phyloP scores from a whole-genome alignment of 805 yeast species.

The Candida gorgasii region DNA sequence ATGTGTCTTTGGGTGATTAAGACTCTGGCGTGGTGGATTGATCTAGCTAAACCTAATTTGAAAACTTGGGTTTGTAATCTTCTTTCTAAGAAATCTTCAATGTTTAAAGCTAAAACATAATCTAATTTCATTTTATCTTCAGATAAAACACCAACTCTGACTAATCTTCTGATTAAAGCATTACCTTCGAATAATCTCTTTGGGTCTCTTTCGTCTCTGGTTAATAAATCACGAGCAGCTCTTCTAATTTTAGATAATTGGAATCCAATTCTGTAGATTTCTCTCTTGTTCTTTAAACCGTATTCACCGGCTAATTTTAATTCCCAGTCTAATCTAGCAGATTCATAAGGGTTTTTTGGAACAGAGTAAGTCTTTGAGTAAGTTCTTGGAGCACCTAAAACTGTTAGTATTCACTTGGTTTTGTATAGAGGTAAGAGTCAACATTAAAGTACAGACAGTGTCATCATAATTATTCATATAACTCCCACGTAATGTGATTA shows the following conservation, averaged over 20 bases:
- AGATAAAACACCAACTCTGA: constrained; percentile 96
- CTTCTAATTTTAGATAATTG: constrained; percentile 99
- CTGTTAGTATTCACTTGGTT: constrained; percentile 8
- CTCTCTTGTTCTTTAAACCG: constrained; percentile 99
- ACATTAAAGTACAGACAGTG: constrained; percentile 2
- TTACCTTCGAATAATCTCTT: constrained; percentile 99
- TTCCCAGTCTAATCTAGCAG: constrained; percentile 99
- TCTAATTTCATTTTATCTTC: constrained; percentile 99
- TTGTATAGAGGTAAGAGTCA: background rate
- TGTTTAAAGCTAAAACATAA: constrained; percentile 97
- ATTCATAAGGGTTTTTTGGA: constrained; percentile 99
- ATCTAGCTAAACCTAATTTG: constrained; percentile 99
- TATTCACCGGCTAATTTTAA: constrained; percentile 99
- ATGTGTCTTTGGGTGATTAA: constrained; percentile 98
- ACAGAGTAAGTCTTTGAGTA: constrained; percentile 99
- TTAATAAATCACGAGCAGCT: constrained; percentile 99
- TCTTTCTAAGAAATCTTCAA: constrained; percentile 99
- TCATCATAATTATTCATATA: constrained; percentile 6
- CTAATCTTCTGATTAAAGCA: constrained; percentile 99
- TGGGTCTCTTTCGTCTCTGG: constrained; percentile 99
- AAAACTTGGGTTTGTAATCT: constrained; percentile 99
- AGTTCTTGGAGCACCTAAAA: constrained; percentile 94
- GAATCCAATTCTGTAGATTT: constrained; percentile 99
- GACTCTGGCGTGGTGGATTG: constrained; percentile 99
- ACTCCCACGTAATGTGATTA: background rate